A percentile compares a stretch with the other conserved stretches of the same genome.
Evolutionary conservation across 2,329 filamentous ascomycete genomes (phyloP).

Genomic region (Fusarium sp.): DNA sequence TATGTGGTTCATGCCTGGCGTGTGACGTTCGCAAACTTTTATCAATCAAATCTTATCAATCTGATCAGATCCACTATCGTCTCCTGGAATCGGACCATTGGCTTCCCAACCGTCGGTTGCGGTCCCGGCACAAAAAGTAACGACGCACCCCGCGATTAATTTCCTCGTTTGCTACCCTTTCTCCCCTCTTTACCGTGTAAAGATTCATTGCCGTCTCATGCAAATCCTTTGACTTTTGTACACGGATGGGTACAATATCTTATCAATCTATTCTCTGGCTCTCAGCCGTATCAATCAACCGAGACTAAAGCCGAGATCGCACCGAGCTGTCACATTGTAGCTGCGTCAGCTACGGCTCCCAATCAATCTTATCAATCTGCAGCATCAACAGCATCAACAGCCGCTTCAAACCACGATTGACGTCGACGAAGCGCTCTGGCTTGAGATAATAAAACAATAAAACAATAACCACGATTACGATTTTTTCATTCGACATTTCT

Average conservation of each 20-base stretch:
- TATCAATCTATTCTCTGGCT: slow-evolving; percentile 28
- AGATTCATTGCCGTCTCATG: slow-evolving; percentile 13
- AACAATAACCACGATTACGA: slow-evolving; percentile 5
- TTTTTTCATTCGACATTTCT: not conserved
- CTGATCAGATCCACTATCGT: slow-evolving; percentile 55
- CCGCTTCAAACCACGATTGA: slow-evolving; percentile 13
- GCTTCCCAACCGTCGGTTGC: slow-evolving; percentile 43
- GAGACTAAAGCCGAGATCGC: slow-evolving; percentile 40
- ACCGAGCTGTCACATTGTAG: slow-evolving; percentile 24
- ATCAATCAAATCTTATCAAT: slow-evolving; percentile 66
- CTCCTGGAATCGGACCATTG: slow-evolving; percentile 55
- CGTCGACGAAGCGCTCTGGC: slow-evolving; percentile 8
- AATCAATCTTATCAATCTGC: slow-evolving; percentile 44
- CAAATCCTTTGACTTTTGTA: slow-evolving; percentile 10
- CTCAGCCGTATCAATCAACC: slow-evolving; percentile 27
- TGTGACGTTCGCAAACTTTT: slow-evolving; percentile 50
- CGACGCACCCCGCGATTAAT: slow-evolving; percentile 47
- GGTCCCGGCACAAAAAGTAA: slow-evolving; percentile 50
- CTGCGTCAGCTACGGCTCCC: slow-evolving; percentile 26
- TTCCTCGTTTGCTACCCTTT: slow-evolving; percentile 37
- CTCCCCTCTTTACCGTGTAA: slow-evolving; percentile 14
- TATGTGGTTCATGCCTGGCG: slow-evolving; percentile 40
- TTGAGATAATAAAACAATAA: too few relatives aligned
- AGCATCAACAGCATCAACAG: slow-evolving; percentile 18
- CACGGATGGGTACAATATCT: slow-evolving; percentile 27